Conservation (phyloP, 495 filamentous ascomycete species). For the Thermothielavioides terrestris region DNA sequence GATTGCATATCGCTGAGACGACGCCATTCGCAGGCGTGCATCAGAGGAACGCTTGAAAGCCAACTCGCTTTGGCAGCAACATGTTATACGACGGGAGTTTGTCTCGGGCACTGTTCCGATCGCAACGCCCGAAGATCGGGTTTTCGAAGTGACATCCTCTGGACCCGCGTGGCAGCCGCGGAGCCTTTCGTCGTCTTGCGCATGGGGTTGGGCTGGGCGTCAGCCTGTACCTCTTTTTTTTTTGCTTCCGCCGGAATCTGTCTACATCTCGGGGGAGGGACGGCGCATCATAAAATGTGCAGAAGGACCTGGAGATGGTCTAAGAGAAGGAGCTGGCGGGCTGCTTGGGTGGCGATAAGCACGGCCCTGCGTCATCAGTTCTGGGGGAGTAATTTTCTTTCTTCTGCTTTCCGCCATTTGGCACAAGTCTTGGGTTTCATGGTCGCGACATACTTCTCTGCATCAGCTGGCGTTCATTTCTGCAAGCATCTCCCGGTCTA, state of each 20-base stretch:
- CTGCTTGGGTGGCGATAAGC: constrained; percentile 1
- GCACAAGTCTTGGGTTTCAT: constrained; percentile 7
- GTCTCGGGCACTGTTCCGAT: neutral
- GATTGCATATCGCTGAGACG: constrained; percentile 1
- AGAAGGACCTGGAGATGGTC: neutral
- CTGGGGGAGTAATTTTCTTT: constrained; percentile 5
- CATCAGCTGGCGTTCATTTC: constrained; percentile 2
- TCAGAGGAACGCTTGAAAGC: neutral
- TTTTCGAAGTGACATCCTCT: no score
- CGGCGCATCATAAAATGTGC: neutral
- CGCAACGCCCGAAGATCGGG: no score
- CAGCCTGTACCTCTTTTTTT: neutral
- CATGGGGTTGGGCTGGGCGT: neutral
- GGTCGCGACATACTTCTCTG: constrained; percentile 3
- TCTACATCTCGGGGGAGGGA: neutral
- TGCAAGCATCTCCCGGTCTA: neutral
- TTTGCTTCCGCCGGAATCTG: constrained; percentile 1
- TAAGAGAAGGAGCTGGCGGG: neutral
- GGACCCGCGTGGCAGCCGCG: neutral
- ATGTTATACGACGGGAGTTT: neutral
- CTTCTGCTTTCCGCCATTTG: constrained; percentile 3
- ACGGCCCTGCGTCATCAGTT: neutral
- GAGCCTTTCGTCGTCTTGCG: neutral
- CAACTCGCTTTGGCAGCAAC: neutral
- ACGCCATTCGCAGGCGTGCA: neutral